phyloP scores from a whole-genome alignment of 2,329 filamentous ascomycete genomes.

The Pseudopithomyces maydicus region DNA sequence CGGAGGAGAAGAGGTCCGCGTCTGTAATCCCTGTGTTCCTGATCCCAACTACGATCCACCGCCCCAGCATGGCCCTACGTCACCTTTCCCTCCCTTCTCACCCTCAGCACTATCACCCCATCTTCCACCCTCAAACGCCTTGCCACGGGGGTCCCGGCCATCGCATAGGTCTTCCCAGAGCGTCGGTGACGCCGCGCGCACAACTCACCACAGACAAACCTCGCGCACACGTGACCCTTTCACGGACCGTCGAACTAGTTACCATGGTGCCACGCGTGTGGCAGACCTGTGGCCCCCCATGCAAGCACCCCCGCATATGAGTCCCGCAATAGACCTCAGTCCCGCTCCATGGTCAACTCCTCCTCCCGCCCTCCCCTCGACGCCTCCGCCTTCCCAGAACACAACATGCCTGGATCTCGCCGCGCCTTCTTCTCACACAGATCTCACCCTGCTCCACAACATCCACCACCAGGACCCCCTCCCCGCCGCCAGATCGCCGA shows the following conservation, averaged over 20 bases:
- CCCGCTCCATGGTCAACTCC: conserved; percentile 14
- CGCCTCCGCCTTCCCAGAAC: conserved; percentile 15
- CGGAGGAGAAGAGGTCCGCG: conserved; percentile 70
- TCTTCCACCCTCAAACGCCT: conserved; percentile 1
- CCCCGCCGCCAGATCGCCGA: conserved; percentile 54
- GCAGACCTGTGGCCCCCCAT: conserved; percentile 33
- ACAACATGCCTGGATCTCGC: conserved; percentile 19
- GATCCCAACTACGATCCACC: conserved; percentile 68
- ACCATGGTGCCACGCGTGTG: conserved; percentile 24
- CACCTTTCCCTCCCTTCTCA: conserved; percentile 12
- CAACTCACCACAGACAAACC: conserved; percentile 21
- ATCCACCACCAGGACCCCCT: conserved; percentile 26
- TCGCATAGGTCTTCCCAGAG: conserved; percentile 26
- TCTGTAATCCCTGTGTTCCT: conserved; percentile 75
- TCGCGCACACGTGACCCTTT: conserved; percentile 24
- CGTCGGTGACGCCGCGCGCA: conserved; percentile 23
- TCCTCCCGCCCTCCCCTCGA: conserved; percentile 9
- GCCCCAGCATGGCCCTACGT: conserved; percentile 49
- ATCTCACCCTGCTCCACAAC: conserved; percentile 4
- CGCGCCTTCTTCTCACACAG: conserved; percentile 17
- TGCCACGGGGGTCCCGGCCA: neutral
- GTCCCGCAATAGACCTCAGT: conserved; percentile 16
- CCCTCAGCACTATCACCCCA: conserved; percentile 17
- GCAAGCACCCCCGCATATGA: conserved; percentile 18
- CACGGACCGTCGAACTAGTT: conserved; percentile 30